These are phyloP conservation scores for Arthroderma sp. DNA, from an alignment of 2,329 filamentous ascomycete species.

Conservation along the genomic window DNA sequence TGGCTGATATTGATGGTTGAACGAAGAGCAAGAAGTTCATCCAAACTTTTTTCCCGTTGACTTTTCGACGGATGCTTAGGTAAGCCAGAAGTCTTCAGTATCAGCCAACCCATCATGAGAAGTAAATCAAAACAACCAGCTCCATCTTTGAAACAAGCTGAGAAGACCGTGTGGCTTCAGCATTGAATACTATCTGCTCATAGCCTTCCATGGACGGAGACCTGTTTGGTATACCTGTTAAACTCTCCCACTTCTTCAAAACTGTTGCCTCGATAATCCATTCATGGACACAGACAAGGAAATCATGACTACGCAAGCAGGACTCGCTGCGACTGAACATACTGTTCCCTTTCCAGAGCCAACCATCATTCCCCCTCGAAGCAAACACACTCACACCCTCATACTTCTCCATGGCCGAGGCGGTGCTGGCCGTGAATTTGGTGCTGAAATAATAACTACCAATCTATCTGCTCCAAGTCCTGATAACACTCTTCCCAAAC, in stretches of 20 bases:
- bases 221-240: no score
- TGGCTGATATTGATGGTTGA: background rate
- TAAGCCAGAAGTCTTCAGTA: background rate
- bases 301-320: background rate
- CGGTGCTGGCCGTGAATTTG: conserved; percentile 26
- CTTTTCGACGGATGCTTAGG: background rate
- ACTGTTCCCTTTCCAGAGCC: background rate
- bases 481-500: conserved; percentile 20
- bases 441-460: conserved; percentile 22
- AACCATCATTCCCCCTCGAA: conserved; percentile 11
- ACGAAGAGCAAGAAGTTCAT: background rate
- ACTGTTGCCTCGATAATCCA: background rate
- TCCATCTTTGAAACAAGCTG: no score
- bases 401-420: conserved; percentile 36
- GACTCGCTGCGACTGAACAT: background rate
- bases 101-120: no score
- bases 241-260: no score
- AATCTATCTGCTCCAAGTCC: background rate
- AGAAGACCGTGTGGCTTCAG: no score
- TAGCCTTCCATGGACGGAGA: no score
- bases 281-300: background rate
- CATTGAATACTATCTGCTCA: no score
- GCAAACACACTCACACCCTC: conserved; percentile 26
- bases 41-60: background rate
- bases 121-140: no score